phyloP scores from a whole-genome alignment of 1,139 yeast species.

The Kodamaea derodonti region DNA sequence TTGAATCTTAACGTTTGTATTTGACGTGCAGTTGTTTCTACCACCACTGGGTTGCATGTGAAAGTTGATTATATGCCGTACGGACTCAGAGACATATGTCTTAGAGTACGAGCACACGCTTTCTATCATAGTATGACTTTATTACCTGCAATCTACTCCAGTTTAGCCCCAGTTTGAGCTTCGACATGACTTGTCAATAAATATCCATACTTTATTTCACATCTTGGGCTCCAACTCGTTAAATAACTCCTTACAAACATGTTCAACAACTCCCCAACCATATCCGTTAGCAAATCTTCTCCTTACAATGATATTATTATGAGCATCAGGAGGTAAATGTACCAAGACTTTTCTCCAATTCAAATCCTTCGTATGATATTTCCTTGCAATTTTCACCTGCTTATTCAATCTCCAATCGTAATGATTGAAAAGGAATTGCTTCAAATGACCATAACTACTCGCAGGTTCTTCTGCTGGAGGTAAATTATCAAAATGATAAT shows the following conservation, averaged over 20 bases:
- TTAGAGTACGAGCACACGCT: too few species aligned
- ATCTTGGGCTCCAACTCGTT: slow-evolving; percentile 4
- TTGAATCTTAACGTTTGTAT: too few species aligned
- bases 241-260: slow-evolving; percentile 18
- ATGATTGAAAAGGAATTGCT: slow-evolving; percentile 14
- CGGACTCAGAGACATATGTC: too few species aligned
- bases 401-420: slow-evolving; percentile 23
- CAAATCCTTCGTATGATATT: slow-evolving; percentile 20
- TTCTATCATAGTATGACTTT: too few species aligned
- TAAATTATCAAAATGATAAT: slow-evolving; percentile 60
- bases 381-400: slow-evolving; percentile 24
- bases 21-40: too few species aligned
- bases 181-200: too few species aligned
- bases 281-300: slow-evolving; percentile 26
- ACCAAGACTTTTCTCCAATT: slow-evolving; percentile 26
- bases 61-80: too few species aligned
- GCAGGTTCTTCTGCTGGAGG: slow-evolving; percentile 33
- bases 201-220: too few species aligned
- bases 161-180: too few species aligned
- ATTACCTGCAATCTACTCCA: too few species aligned
- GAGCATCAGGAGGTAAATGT: slow-evolving; percentile 25
- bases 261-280: slow-evolving; percentile 30
- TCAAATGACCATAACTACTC: slow-evolving; percentile 2
- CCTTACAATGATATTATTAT: slow-evolving; percentile 24
- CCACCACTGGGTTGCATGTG: too few species aligned